Conservation (phyloP, 306 rosid species). For the Castanea crenata region DNA sequence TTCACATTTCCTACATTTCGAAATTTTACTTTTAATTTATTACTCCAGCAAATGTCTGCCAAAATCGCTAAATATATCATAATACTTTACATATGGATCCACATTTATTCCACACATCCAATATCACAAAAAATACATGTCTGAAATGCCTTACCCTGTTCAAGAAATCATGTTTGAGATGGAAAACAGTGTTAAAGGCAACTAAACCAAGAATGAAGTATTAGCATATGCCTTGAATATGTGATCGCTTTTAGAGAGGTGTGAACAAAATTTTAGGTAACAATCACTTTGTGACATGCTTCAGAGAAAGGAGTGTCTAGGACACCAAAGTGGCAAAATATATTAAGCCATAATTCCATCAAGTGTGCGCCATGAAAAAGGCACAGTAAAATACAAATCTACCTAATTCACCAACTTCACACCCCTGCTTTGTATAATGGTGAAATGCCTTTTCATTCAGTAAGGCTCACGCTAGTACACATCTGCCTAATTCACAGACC, state of each 20-base stretch:
- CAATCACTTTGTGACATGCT: background rate
- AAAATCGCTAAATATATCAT: background rate
- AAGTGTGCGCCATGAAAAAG: background rate
- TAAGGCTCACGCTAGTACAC: no score
- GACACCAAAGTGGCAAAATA: background rate
- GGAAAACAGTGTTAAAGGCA: background rate
- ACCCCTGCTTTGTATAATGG: no score
- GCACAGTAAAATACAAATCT: background rate
- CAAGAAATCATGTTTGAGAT: background rate
- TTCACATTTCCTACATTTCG: background rate
- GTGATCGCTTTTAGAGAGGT: background rate
- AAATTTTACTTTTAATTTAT: background rate
- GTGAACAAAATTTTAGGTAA: background rate
- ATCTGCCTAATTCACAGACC: no score
- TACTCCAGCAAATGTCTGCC: background rate
- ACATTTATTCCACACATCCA: background rate
- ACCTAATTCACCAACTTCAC: no score
- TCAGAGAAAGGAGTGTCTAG: background rate
- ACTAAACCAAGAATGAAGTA: background rate
- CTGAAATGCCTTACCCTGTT: background rate
- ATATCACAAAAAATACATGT: background rate
- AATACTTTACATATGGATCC: background rate
- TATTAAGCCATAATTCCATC: background rate
- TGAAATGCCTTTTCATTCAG: no score
- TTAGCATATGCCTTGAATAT: background rate